Base-by-base conservation (phyloP, 768 basidiomycete genomes). In the Boletus rubroflammeus region DNA sequence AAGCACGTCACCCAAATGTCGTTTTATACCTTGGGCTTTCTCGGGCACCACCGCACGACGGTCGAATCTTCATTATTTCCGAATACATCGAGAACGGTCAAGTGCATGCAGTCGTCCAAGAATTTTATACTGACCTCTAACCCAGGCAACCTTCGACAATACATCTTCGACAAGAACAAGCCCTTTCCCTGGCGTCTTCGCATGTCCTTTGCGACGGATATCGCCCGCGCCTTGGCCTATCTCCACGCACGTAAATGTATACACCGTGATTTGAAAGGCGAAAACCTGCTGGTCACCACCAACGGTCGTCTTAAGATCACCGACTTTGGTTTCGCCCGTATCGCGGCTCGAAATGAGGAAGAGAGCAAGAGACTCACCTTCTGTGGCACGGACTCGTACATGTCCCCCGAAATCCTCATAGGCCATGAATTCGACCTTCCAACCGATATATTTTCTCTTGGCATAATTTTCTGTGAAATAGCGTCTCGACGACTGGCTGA, bases 241-340 rank as follows among this genome's bases (percentile, higher is more conserved):
- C 87, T 98, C 13, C 96, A 98, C 62, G 95, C 96, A 14, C 82
- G 96, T 39, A 89, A 91, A 68, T 88, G 87, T 70, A 90, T 89
- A 57, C 88, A 90, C 62, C 85, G 86, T 29, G 96, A 99, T 72
- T 79, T 99, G 59, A 99, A 99, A 71, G 95, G 94, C 35, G 96
- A 98, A 75, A 99, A 99, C 62, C 79, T 98, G 26, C 83, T 98
- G n/a, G 86, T 98, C 21, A 98, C 95, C 0, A 75, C 86, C 35
- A 99, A 99, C 64, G 91, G 93, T 21, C 84, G 96, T 41, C 79
- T 98, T 65, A 99, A 98, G 76, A 87, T 98, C 62, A 97, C 95
- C n/a, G 96, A 99, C 67, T 99, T 99, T 72, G 96, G 96, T 1
- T 96, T 98, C 62, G 93, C 94, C 5, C 82, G 96, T 34, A 97